Percentiles rank a stretch among this genome's conserved stretches.
Conservation (phyloP, 2,329 filamentous ascomycete genomes). For the Colletotrichum tropicicola region DNA sequence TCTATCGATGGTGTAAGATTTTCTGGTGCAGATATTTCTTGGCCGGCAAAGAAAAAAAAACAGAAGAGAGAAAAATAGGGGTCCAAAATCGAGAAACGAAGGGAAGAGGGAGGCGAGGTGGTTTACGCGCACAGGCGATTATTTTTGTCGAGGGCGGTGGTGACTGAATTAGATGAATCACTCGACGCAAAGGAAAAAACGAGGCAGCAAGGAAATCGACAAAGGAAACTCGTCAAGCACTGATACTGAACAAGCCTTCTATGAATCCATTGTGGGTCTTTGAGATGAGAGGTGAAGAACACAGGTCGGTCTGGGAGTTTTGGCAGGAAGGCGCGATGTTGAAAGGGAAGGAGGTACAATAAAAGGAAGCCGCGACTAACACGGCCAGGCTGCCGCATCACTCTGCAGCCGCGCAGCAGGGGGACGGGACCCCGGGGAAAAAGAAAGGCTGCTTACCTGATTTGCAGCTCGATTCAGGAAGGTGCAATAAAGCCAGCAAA, state of each 20-base stretch:
- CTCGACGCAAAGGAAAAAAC: constrained; percentile 7
- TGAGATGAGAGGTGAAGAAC: constrained; percentile 10
- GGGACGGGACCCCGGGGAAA: neutral
- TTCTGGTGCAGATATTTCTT: constrained; percentile 5
- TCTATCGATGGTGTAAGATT: constrained; percentile 37
- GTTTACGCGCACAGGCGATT: constrained; percentile 6
- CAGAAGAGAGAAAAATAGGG: neutral
- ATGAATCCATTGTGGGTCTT: constrained; percentile 28
- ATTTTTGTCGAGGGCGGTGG: neutral
- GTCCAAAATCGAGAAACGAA: neutral
- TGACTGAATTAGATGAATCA: constrained; percentile 25
- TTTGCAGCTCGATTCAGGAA: constrained; percentile 17
- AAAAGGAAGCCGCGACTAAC: constrained; percentile 26
- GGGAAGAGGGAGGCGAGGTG: neutral
- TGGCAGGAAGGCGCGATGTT: neutral
- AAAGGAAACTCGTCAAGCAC: constrained; percentile 31
- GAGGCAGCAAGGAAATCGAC: constrained; percentile 21
- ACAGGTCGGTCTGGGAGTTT: neutral
- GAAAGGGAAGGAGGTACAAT: constrained; percentile 16
- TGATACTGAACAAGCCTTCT: constrained; percentile 26
- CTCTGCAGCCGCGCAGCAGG: constrained; percentile 18
- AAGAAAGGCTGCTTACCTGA: constrained; percentile 28
- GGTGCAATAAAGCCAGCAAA: constrained; percentile 13
- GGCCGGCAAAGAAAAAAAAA: constrained; percentile 9
- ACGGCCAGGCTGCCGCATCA: constrained; percentile 2